Evolutionary conservation across 2,329 filamentous ascomycete species (phyloP), one percentile per base, ranked within the genome.

Genomic region (Pseudogymnoascus pannorum): DNA sequence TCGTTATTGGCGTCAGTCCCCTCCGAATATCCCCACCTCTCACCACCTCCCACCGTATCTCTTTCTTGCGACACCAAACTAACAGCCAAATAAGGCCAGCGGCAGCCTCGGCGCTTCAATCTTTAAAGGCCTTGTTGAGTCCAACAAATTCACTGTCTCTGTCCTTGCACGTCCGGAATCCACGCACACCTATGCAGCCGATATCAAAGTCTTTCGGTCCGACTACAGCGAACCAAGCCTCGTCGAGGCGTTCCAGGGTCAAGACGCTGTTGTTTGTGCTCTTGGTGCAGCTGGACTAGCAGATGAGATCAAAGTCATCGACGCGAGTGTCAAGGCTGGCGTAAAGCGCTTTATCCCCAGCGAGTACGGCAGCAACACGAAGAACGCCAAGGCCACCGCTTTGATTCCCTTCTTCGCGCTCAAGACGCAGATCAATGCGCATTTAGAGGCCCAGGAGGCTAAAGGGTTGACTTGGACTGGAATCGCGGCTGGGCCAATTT

Each of bases 301-400:
- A 5, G 70, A 79, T 0, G 84, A 87, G 67, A 77, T 75, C 63
- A 78, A 77, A 31, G 70, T 85, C 60, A 77, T 85, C 51, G 78
- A 86, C 57, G 84, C 82, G 1, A 77, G 81, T n/a, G 76, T 81
- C 40, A 77, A 76, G 20, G 82, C 81, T 1, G 79, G 81, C 12
- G 81, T 86, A 5, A 77, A 81, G 67, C 76, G 81, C 18, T 84
- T 85, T 72, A 75, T 86, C 36, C 82, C 83, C 1, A 79, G 79
- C 8, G 82, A 86, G 61, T 86, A 79, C 44, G 72, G 71, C 38
- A 68, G 72, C 24, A 69, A 74, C 73, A 72, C 70, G 26, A 68
- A 70, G 11, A 36, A 48, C 24, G 26, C 20, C 20, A 61, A 62
- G n/a, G 59, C 60, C 5, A 57, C 58, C 12, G 16, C 61, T 59